Conservation (phyloP, 176 grass and related monocot genomes). For the Cenchrus purpureus region DNA sequence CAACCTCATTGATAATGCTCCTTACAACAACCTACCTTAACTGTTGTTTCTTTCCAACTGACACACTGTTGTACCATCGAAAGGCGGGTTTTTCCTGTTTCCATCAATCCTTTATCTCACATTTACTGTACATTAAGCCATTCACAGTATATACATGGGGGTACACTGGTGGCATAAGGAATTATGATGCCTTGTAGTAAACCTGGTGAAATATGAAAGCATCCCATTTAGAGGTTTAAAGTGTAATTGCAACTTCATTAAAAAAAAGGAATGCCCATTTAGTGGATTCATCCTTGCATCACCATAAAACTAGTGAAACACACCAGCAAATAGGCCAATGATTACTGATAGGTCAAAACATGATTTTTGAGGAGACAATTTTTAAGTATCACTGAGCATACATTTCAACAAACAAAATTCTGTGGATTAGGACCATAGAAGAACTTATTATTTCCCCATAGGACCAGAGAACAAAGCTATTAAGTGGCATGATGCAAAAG, state of each 20-base stretch:
- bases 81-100: not conserved
- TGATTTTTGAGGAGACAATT: not conserved
- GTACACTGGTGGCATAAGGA: not conserved
- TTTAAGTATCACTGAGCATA: not conserved
- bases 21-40: constrained; percentile 5
- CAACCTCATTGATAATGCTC: not conserved
- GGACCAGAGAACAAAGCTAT: not conserved
- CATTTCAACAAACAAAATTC: constrained; percentile 29
- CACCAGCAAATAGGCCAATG: not conserved
- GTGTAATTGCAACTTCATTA: not conserved
- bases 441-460: constrained; percentile 3
- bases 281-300: not conserved
- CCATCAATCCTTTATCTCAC: not conserved
- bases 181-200: constrained; percentile 44
- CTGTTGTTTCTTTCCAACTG: constrained; percentile 9
- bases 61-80: not conserved
- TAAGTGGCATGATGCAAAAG: constrained; percentile 16
- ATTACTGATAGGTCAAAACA: constrained; percentile 14
- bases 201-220: constrained; percentile 47
- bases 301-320: constrained; percentile 1
- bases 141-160: constrained; percentile 37
- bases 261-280: not conserved
- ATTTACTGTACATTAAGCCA: constrained; percentile 32
- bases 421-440: not conserved
- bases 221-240: constrained; percentile 16